Evolutionary conservation across 2,329 filamentous ascomycete genomes (phyloP), one percentile per base, ranked within the genome.

Genomic region (Aureobasidium sp.): DNA sequence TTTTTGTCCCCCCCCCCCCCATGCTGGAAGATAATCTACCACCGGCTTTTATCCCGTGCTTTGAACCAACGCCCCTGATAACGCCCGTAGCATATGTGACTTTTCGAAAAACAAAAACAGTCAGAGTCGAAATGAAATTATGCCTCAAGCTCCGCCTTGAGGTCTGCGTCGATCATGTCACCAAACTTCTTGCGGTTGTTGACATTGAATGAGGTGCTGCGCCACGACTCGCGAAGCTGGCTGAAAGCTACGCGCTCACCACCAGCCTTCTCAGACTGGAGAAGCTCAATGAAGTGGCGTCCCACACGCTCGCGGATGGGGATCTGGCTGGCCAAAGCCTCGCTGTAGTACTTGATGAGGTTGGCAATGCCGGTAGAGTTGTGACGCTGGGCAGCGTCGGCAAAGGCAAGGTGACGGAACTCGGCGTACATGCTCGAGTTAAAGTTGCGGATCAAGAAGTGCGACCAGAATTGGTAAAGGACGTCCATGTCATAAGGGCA

Each of bases 361-460:
- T 81, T 81, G 61, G 78, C 78, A 69, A 88, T 75, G 51, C 87
- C 87, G 64, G 75, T 75, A 62, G 76, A 75, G 62, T 78, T 78
- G 67, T 75, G 74, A 67, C 77, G 77, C 64, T 79, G 72, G 61
- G 74, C 71, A 60, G 80, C 77, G 73, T 91, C 88, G 69, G 86
- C 83, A 63, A 86, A 74, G 60, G 88, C 87, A 70, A 82, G 79
- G 67, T 77, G 76, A 64, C 84, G 83, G 75, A 91, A 90, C 71
- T 91, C 87, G 69, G 83, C 77, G 75, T 91, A 91, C 83, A 92
- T 88, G 69, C 77, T 78, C 61, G 80, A 78, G 72, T 91, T 88
- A 80, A 91, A 90, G 74, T 88, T 86, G 67, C 83, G 80, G 64
- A 84, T 80, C 64, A 91, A 78, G 69, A 88, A 89, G 70, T 87